Evolutionary conservation across 2,329 filamentous ascomycete genomes (phyloP).

Genomic region (Akanthomyces uredinophilus): DNA sequence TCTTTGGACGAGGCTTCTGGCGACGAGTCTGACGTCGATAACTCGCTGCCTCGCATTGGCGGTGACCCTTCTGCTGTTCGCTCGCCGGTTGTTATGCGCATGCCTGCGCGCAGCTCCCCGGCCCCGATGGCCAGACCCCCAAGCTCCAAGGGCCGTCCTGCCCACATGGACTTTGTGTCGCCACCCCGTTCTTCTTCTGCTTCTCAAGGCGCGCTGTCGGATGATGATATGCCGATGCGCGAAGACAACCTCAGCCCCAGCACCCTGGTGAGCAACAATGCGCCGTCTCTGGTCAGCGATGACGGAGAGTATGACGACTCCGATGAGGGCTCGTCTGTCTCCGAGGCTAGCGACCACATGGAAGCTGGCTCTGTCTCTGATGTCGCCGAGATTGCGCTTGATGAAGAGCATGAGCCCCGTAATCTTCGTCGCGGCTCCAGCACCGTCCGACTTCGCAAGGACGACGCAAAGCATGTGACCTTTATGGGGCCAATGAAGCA

Average conservation of each 20-base stretch:
- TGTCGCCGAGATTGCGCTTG: slow-evolving; percentile 57
- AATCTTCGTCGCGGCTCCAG: slow-evolving; percentile 39
- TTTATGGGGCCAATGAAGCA: slow-evolving; percentile 47
- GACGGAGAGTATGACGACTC: slow-evolving; percentile 74
- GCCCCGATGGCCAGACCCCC: slow-evolving; percentile 37
- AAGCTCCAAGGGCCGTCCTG: slow-evolving; percentile 52
- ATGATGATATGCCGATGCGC: slow-evolving; percentile 48
- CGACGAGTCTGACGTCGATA: slow-evolving; percentile 48
- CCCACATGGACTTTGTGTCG: slow-evolving; percentile 36
- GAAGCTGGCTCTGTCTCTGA: slow-evolving; percentile 57
- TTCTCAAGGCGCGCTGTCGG: slow-evolving; percentile 26
- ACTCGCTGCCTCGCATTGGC: slow-evolving; percentile 12
- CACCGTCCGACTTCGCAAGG: slow-evolving; percentile 47
- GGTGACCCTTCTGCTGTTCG: slow-evolving; percentile 23
- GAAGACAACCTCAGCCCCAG: slow-evolving; percentile 64
- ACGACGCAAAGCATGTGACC: slow-evolving; percentile 50
- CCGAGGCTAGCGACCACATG: slow-evolving; percentile 51
- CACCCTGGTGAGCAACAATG: slow-evolving; percentile 67
- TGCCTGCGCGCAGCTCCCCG: slow-evolving; percentile 56
- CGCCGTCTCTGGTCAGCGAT: slow-evolving; percentile 74
- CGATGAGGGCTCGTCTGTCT: slow-evolving; percentile 56
- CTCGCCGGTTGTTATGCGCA: slow-evolving; percentile 45
- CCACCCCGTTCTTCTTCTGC: slow-evolving; percentile 24
- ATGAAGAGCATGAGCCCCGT: slow-evolving; percentile 49
- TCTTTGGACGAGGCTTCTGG: slow-evolving; percentile 48